Evolutionary conservation across 176 grass and related monocot species (phyloP), one percentile per base, ranked within the genome.

Genomic region (Rhynchospora tenuis): DNA sequence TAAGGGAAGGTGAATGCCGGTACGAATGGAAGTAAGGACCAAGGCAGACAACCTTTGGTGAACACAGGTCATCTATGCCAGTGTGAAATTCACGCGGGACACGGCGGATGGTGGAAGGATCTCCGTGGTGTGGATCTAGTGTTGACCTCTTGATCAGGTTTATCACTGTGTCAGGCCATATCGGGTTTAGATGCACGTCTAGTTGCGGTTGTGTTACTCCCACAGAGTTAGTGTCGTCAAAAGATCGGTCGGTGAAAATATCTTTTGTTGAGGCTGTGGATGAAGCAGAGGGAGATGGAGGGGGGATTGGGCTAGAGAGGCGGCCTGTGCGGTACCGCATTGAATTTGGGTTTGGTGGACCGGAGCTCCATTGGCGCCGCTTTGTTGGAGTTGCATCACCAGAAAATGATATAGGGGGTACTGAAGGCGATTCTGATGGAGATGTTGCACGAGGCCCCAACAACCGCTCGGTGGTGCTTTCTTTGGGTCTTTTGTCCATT

Each of bases 81-180:
- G 6, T 48, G 2, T 15, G 19, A 24, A 74, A 52, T 11, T 70
- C 52, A 45, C 43, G 50, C 7, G 64, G 45, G 15, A 74, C 27
- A 6, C 83, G 67, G 29, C 24, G 83, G 19, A 84, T 84, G 23
- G 83, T 84, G 24, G 67, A 75, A 59, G 83, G 83, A 4, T 84
- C 83, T 42, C 56, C 83, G 27, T 61, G 67, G 28, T 75, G 65
- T 5, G 83, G 67, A 51, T 84, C 68, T 24, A 48, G 28, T 8
- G 20, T 75, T 58, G 83, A 75, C 9, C 14, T 84, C 6, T 61
- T 73, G 48, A 84, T 84, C 68, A 84, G 50, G 28, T 84, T 84
- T n/a, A 84, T 75, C 12, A 84, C 83, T 9, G 65, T 29, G 50
- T 84, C 83, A 46, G 83, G 83, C 83, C 83, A 84, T 28, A 66